phyloP scores from a whole-genome alignment of 257 asterid species.

The Eucommia ulmoides region DNA sequence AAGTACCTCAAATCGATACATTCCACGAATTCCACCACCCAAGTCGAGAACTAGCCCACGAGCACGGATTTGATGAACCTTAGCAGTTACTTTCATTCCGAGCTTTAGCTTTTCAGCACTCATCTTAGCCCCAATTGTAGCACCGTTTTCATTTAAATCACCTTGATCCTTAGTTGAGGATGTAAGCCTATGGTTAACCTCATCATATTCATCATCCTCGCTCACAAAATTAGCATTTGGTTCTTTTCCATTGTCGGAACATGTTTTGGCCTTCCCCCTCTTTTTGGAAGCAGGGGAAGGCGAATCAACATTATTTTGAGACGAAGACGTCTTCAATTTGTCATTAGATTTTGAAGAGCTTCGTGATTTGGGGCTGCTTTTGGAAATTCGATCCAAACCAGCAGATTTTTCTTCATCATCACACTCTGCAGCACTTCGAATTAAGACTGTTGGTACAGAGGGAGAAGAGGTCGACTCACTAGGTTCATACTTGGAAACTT shows the following conservation, averaged over 20 bases:
- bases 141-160: conserved; percentile 12
- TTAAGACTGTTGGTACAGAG: conserved; percentile 27
- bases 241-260: background rate
- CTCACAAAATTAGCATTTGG: conserved; percentile 3
- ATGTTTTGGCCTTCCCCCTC: conserved; percentile 6
- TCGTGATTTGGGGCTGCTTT: conserved; percentile 20
- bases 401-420: conserved; percentile 50
- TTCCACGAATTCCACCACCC: conserved; percentile 71
- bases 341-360: conserved; percentile 7
- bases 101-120: conserved; percentile 59
- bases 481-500: conserved; percentile 5
- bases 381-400: conserved; percentile 15
- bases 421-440: conserved; percentile 85
- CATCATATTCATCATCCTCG: conserved; percentile 14
- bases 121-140: conserved; percentile 22
- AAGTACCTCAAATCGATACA: conserved; percentile 83
- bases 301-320: conserved; percentile 5
- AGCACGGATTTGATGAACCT: conserved; percentile 74
- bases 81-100: conserved; percentile 60
- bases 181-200: conserved; percentile 1
- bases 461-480: conserved; percentile 26
- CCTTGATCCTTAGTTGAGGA: background rate
- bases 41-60: conserved; percentile 86
- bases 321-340: background rate
- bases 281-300: conserved; percentile 5